These are phyloP conservation scores for Speleostelium caveatum DNA, from an alignment of 78 protist genomes.

Conservation along the genomic window DNA sequence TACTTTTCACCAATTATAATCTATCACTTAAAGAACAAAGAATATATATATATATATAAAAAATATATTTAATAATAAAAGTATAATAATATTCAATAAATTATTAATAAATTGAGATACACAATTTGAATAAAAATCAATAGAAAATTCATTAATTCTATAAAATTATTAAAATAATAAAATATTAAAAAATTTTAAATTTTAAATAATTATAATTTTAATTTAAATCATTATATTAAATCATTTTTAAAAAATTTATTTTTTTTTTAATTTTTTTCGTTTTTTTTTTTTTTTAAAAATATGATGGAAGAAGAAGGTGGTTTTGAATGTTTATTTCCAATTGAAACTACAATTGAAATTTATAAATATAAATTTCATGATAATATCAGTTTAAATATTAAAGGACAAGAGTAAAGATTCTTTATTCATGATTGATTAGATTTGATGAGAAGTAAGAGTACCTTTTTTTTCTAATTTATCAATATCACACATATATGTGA, in stretches of 20 bases:
- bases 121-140: no score
- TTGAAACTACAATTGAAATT: conserved; percentile 11
- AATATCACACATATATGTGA: neutral
- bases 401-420: conserved; percentile 49
- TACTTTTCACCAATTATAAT: no score
- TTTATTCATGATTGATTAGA: neutral
- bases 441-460: neutral
- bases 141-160: neutral
- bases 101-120: no score
- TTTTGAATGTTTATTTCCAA: neutral
- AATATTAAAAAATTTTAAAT: neutral
- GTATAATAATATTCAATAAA: no score
- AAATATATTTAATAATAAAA: no score
- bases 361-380: conserved; percentile 47
- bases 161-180: neutral
- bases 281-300: neutral
- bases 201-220: neutral
- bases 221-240: neutral
- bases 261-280: neutral
- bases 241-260: neutral
- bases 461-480: neutral
- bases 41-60: no score
- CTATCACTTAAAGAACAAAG: no score
- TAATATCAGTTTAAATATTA: conserved; percentile 15
- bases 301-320: conserved; percentile 11